Conservation (phyloP, 352 stramenopile species). For the Pythium phragmitis region DNA sequence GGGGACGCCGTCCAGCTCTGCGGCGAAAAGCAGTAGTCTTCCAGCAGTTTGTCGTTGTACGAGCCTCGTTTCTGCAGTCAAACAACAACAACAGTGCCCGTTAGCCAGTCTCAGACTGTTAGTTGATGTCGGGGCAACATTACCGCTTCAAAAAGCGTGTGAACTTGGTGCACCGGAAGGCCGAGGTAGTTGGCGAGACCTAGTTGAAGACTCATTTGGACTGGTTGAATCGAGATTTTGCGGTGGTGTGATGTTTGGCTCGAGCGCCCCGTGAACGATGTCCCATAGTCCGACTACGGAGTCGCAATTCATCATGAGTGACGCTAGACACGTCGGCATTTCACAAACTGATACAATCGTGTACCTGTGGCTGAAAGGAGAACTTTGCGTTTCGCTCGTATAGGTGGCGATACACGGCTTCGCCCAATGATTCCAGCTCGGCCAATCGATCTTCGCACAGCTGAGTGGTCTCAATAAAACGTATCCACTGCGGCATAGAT, state of each 20-base stretch:
- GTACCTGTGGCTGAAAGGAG: conserved; percentile 72
- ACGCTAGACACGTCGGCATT: not conserved
- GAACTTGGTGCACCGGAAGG: conserved; percentile 62
- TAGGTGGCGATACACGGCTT: conserved; percentile 79
- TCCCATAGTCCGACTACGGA: conserved; percentile 75
- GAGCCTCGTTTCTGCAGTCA: conserved; percentile 59
- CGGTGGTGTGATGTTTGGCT: conserved; percentile 51
- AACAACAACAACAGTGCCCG: not conserved
- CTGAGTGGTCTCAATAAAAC: conserved; percentile 54
- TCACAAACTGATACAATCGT: not conserved
- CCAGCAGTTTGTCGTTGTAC: conserved; percentile 81
- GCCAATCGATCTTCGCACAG: conserved; percentile 56
- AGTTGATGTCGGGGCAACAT: not conserved
- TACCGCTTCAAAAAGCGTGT: conserved; percentile 71
- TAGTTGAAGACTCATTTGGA: conserved; percentile 85
- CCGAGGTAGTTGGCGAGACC: conserved; percentile 70
- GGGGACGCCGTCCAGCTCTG: conserved; percentile 84
- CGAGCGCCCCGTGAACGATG: conserved; percentile 71
- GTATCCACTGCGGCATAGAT: conserved; percentile 41
- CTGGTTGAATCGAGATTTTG: conserved; percentile 64
- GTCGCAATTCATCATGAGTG: not conserved
- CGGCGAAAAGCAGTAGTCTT: conserved; percentile 82
- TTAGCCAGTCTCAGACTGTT: too few relatives aligned
- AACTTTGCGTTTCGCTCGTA: conserved; percentile 78
- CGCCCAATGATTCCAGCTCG: conserved; percentile 65